Conservation (phyloP, 2,329 filamentous ascomycete genomes). For the Aureobasidium sp. region DNA sequence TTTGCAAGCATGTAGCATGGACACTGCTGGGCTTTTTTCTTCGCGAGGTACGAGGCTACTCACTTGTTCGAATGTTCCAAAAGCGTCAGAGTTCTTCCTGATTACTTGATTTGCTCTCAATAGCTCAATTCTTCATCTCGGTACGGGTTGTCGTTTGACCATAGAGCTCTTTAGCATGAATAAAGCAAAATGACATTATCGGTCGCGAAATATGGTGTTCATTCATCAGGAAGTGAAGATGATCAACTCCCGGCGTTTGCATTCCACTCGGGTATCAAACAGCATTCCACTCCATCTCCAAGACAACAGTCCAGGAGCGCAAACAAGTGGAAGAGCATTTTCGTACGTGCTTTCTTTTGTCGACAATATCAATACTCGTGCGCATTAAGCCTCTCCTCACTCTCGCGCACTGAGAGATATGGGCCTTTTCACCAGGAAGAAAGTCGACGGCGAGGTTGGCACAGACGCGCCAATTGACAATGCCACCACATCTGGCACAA, state of each 20-base stretch:
- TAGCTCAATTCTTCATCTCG: neutral
- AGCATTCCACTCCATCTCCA: neutral
- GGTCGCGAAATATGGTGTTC: neutral
- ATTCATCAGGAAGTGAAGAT: neutral
- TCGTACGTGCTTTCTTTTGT: too few relatives aligned
- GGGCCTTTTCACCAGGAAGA: neutral
- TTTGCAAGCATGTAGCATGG: neutral
- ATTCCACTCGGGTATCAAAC: neutral
- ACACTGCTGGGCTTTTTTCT: neutral
- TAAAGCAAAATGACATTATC: neutral
- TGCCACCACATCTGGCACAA: neutral
- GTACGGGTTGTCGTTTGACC: neutral
- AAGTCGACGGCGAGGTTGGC: neutral
- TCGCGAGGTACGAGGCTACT: neutral
- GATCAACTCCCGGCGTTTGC: neutral
- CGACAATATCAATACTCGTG: neutral
- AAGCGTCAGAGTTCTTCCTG: neutral
- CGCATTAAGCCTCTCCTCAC: neutral
- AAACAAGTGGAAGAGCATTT: neutral
- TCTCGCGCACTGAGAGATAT: neutral
- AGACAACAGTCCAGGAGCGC: neutral
- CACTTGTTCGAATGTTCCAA: neutral
- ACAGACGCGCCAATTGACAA: neutral
- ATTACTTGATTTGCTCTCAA: neutral
- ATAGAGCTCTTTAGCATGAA: neutral